Base-by-base conservation (phyloP, 306 rosid genomes). In the Delonix regia region DNA sequence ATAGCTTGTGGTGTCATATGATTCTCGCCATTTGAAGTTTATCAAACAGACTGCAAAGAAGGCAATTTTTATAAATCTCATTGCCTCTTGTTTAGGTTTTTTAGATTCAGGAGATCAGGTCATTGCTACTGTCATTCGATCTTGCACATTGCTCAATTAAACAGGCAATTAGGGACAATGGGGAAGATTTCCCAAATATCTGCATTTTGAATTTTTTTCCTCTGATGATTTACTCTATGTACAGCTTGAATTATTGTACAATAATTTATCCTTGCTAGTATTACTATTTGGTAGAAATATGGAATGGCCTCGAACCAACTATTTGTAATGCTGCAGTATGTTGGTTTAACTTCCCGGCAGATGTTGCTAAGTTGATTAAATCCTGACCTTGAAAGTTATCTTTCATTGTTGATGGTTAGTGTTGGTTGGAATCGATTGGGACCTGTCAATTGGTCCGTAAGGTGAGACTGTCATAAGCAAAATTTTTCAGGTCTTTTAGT, bases 41-140 rank as follows among this genome's bases (percentile, higher is more conserved):
- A 62, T 82, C 44, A 49, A 71, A 18, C 73, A 49, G 79, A 75
- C 69, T 82, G 82, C 74, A 52, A 71, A 28, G 61, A 60, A 79
- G 65, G 89, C 84, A 83, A 82, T 69, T 57, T 71, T 66, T 77
- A 76, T 82, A 73, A 42, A 71, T 63, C 82, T 76, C 66, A 66
- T 71, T 76, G 89, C 84, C 84, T 76, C 69, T 22, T 57, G 28
- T 13, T 48, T 70, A 28, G 45, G 77, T 36, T 41, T 76, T 67
- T 52, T 79, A 76, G 86, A 71, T 79, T 64, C 77, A 79, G 75
- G 82, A 49, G 65, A 79, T 79, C 25, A 69, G 82, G 71, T 79
- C 63, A 55, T 80, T 78, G 68, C 22, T 53, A 56, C 49, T 52
- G 18, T 83, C 69, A 53, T 73, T 82, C 45, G 68, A 75, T 73